Evolutionary conservation across 352 stramenopile genomes (phyloP).

Genomic region (Phytopythium oedochilum): DNA sequence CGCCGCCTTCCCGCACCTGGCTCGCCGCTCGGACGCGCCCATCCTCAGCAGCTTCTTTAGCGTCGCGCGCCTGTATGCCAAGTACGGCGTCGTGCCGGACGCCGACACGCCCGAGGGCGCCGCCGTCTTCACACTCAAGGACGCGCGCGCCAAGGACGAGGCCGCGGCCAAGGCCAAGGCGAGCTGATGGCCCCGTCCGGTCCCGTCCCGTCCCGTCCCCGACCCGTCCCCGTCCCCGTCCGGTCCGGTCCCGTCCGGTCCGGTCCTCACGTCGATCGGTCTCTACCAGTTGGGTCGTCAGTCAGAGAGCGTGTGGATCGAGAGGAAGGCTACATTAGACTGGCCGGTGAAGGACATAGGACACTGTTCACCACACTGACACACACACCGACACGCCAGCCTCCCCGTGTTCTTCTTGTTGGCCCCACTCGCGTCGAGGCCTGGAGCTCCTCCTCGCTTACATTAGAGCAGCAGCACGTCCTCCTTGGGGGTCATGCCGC

Average conservation of each 20-base stretch:
- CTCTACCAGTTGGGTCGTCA: too few species aligned
- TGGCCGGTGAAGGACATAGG: not conserved
- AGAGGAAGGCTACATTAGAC: too few species aligned
- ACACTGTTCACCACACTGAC: too few species aligned
- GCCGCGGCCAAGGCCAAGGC: conserved; percentile 29
- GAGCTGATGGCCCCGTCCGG: not conserved
- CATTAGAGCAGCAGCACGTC: conserved; percentile 77
- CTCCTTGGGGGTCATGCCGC: conserved; percentile 77
- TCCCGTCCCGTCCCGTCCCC: too few species aligned
- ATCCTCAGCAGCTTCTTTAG: conserved; percentile 67
- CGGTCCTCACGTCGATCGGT: too few species aligned
- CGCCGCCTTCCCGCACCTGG: conserved; percentile 67
- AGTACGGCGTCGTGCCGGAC: conserved; percentile 58
- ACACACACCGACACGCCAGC: too few species aligned
- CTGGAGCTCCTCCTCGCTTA: too few species aligned
- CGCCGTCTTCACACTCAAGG: conserved; percentile 71
- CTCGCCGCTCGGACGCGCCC: conserved; percentile 58
- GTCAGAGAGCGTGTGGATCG: too few species aligned
- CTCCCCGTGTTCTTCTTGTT: too few species aligned
- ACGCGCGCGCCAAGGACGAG: conserved; percentile 26
- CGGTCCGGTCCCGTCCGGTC: too few species aligned
- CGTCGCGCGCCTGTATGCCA: conserved; percentile 56
- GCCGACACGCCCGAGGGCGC: conserved; percentile 19
- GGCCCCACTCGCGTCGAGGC: too few species aligned
- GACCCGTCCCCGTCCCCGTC: too few species aligned